Conservation (phyloP, 768 basidiomycete genomes). For the Macrocybe gigantea region DNA sequence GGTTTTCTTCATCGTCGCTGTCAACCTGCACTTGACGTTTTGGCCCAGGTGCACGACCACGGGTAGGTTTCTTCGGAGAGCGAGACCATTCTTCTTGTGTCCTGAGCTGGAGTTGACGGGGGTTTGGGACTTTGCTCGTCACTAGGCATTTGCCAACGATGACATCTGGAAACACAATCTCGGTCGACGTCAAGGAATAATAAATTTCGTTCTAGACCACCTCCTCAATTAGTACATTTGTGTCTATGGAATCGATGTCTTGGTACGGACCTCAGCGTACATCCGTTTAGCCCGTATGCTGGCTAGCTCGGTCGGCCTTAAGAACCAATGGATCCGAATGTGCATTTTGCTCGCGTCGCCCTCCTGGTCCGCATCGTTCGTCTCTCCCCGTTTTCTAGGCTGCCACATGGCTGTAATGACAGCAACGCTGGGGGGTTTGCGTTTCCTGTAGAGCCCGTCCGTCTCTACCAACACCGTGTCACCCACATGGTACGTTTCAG, state of each 20-base stretch:
- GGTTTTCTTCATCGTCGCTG: slow-evolving; percentile 8
- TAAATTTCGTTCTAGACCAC: slow-evolving; percentile 71
- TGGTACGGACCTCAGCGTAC: slow-evolving; percentile 45
- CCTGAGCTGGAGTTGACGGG: slow-evolving; percentile 5
- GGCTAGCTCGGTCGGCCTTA: slow-evolving; percentile 60
- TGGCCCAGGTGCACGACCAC: slow-evolving; percentile 10
- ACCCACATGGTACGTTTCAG: slow-evolving; percentile 31
- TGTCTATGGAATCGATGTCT: not conserved
- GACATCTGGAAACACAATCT: slow-evolving; percentile 42
- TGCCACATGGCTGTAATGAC: slow-evolving; percentile 73
- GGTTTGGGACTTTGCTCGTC: slow-evolving; percentile 16
- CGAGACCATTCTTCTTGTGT: slow-evolving; percentile 7
- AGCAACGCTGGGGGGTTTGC: slow-evolving; percentile 53
- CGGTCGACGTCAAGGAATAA: slow-evolving; percentile 47
- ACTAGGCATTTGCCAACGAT: slow-evolving; percentile 51
- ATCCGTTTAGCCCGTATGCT: slow-evolving; percentile 53
- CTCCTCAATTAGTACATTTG: not conserved
- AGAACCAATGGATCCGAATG: slow-evolving; percentile 71
- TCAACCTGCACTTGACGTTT: slow-evolving; percentile 7
- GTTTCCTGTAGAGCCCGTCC: slow-evolving; percentile 32
- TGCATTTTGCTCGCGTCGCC: slow-evolving; percentile 31
- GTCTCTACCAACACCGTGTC: slow-evolving; percentile 63
- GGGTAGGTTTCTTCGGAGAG: slow-evolving; percentile 4
- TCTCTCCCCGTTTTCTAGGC: slow-evolving; percentile 23
- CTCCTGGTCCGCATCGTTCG: slow-evolving; percentile 22